Evolutionary conservation across 139 green algal species (phyloP).

Genomic region (Astrephomene gubernaculifera): DNA sequence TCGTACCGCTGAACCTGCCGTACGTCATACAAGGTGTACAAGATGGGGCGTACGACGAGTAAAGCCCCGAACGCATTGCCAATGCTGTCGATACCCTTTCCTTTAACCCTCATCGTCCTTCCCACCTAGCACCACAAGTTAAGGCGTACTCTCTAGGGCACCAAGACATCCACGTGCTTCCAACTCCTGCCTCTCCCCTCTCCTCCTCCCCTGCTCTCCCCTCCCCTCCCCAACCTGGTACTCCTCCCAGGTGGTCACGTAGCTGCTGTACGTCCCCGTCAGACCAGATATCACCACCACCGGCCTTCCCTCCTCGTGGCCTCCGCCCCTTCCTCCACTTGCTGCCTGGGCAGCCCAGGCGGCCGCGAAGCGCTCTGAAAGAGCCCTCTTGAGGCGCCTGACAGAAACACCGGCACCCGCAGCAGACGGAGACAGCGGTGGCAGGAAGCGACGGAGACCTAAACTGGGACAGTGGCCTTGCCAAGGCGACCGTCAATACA

Average conservation of each 20-base stretch:
- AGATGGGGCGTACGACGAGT: no score
- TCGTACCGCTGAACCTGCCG: slow-evolving; percentile 85
- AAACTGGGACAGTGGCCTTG: no score
- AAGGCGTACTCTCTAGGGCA: no score
- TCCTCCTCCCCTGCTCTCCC: not conserved
- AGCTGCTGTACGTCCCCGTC: slow-evolving; percentile 85
- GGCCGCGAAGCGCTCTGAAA: not conserved
- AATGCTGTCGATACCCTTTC: no score
- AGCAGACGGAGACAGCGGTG: no score
- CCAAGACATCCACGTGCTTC: no score
- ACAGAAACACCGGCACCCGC: no score
- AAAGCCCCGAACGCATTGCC: no score
- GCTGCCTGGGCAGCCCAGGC: not conserved
- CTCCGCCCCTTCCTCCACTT: not conserved
- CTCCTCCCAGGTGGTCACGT: slow-evolving; percentile 89
- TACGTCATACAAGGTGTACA: not conserved
- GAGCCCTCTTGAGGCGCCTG: slow-evolving; percentile 23
- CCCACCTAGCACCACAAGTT: no score
- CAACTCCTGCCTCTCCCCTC: not conserved
- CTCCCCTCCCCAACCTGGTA: slow-evolving; percentile 61
- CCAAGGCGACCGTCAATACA: no score
- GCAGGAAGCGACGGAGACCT: no score
- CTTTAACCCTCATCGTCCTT: no score
- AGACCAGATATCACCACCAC: slow-evolving; percentile 80
- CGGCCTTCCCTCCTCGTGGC: not conserved